Conservation (phyloP, 1,284 basidiomycete genomes). For the Meira nashicola region DNA sequence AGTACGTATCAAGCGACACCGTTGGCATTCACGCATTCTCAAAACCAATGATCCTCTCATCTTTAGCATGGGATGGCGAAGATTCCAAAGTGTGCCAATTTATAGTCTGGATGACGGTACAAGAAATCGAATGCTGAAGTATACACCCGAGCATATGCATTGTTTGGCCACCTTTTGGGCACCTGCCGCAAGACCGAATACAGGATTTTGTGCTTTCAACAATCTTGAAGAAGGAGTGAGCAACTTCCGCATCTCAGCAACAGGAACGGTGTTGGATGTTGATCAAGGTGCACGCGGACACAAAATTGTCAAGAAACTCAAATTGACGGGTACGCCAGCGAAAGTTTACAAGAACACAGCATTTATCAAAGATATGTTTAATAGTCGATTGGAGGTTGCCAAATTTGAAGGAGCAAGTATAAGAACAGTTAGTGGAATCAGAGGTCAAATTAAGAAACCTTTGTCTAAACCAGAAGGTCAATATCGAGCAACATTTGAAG, state of each 20-base stretch:
- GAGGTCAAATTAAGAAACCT: constrained; percentile 95
- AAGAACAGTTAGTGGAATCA: constrained; percentile 87
- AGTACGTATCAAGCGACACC: constrained; percentile 90
- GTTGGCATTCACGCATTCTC: constrained; percentile 86
- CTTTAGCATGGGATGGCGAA: constrained; percentile 89
- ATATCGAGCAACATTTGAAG: constrained; percentile 94
- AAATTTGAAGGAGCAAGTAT: constrained; percentile 98
- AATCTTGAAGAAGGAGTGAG: constrained; percentile 65
- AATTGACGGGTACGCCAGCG: constrained; percentile 86
- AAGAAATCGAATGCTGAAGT: constrained; percentile 97
- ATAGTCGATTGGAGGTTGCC: constrained; percentile 82
- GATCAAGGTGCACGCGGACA: constrained; percentile 62
- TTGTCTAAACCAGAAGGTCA: constrained; percentile 87
- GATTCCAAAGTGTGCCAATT: constrained; percentile 90
- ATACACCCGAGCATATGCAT: constrained; percentile 99
- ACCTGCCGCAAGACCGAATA: constrained; percentile 60
- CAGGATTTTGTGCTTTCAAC: constrained; percentile 93
- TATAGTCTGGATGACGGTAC: constrained; percentile 83
- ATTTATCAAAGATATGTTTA: constrained; percentile 98
- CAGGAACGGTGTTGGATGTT: constrained; percentile 88
- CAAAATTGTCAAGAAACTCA: constrained; percentile 96
- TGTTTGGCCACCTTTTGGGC: constrained; percentile 82
- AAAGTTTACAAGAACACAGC: constrained; percentile 99
- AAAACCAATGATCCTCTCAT: constrained; percentile 98
- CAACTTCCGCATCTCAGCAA: constrained; percentile 85